A percentile compares a stretch with the other conserved stretches of the same genome.
Conservation (phyloP, 2,329 filamentous ascomycete species). For the Fusarium euwallaceae region DNA sequence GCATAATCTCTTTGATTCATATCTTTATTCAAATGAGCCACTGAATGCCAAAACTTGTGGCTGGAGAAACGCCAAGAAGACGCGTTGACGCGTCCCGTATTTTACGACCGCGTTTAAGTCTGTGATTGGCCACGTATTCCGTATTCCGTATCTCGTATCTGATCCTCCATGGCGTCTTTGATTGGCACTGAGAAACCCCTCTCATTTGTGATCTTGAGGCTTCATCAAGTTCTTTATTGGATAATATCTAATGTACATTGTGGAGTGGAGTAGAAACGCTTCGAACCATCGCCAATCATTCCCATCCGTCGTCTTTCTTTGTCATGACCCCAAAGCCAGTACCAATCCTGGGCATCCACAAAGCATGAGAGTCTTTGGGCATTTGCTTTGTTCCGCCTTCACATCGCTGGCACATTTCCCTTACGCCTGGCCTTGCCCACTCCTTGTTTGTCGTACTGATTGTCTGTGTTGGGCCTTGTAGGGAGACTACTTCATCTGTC, state of each 20-base stretch:
- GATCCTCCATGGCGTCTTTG: not conserved
- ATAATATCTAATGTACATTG: not conserved
- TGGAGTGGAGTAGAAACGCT: not conserved
- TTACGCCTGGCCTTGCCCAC: slow-evolving; percentile 9
- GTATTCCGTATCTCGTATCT: not conserved
- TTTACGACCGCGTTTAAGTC: not conserved
- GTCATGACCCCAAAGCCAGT: not conserved
- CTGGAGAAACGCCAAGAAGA: not conserved
- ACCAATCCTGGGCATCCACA: not conserved
- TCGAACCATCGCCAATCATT: not conserved
- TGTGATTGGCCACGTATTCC: not conserved
- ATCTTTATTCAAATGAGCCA: not conserved
- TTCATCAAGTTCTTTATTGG: not conserved
- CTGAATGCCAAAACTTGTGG: not conserved
- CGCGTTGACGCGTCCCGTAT: not conserved
- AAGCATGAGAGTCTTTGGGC: not conserved
- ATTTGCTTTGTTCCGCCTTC: not conserved
- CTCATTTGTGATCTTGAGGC: not conserved
- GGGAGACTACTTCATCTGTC: slow-evolving; percentile 16
- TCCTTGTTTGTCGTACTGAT: fast-evolving
- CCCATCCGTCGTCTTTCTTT: not conserved
- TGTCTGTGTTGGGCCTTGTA: not conserved
- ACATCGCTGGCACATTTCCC: slow-evolving; percentile 21
- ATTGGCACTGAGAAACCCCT: not conserved
- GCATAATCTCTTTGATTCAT: not conserved